A percentile compares a stretch with the other conserved stretches of the same genome.
Evolutionary conservation across 345 rosid genomes (phyloP).

Genomic region (Lepidium africanum): DNA sequence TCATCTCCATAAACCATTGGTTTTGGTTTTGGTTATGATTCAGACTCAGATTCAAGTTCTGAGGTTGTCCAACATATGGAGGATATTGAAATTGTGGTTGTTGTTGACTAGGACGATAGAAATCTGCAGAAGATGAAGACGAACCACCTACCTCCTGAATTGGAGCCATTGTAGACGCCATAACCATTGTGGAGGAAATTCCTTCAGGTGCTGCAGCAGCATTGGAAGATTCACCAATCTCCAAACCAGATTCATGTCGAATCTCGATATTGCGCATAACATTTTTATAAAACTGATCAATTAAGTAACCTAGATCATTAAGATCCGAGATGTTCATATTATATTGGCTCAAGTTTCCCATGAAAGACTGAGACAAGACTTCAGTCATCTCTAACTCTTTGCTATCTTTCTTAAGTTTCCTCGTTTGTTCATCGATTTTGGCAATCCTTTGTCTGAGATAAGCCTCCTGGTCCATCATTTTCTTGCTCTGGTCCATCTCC

Average conservation of each 20-base stretch:
- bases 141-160: background rate
- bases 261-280: background rate
- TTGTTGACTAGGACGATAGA: no score
- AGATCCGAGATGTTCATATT: slow-evolving; percentile 26
- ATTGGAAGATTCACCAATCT: background rate
- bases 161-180: background rate
- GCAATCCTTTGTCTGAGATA: slow-evolving; percentile 20
- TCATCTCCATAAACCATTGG: slow-evolving; percentile 18
- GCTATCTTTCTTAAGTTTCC: slow-evolving; percentile 15
- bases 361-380: slow-evolving; percentile 26
- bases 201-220: background rate
- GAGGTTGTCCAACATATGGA: background rate
- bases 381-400: slow-evolving; percentile 27
- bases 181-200: background rate
- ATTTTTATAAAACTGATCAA: slow-evolving; percentile 21
- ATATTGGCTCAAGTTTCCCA: background rate
- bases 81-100: background rate
- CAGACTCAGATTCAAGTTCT: background rate
- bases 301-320: slow-evolving; percentile 22
- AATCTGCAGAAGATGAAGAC: no score
- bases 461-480: slow-evolving; percentile 29
- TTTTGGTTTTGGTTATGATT: background rate
- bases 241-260: background rate
- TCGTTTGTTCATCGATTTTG: slow-evolving; percentile 4
- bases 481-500: slow-evolving; percentile 27